Evolutionary conservation across 1,139 yeast species (phyloP).

Genomic region (Scheffersomyces titani): DNA sequence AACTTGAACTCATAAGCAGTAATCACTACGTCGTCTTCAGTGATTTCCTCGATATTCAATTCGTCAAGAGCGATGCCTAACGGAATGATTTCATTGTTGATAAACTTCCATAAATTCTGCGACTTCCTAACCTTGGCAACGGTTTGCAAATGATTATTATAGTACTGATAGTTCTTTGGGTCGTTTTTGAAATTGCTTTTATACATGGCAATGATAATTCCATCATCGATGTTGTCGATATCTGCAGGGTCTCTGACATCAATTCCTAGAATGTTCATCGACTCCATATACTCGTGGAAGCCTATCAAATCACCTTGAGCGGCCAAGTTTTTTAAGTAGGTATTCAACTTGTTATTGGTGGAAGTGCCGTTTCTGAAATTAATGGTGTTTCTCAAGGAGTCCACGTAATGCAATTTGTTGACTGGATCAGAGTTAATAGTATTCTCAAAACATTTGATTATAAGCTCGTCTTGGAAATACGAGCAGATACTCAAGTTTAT

Average conservation of each 20-base stretch:
- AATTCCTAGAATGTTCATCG: slow-evolving; percentile 58
- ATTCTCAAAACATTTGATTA: slow-evolving; percentile 62
- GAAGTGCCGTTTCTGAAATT: slow-evolving; percentile 14
- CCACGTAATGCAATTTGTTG: slow-evolving; percentile 65
- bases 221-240: slow-evolving; percentile 38
- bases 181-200: slow-evolving; percentile 36
- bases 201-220: slow-evolving; percentile 48
- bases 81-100: slow-evolving; percentile 57
- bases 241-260: slow-evolving; percentile 23
- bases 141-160: slow-evolving; percentile 36
- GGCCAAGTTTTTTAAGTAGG: slow-evolving; percentile 53
- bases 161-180: slow-evolving; percentile 36
- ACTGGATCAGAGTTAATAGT: slow-evolving; percentile 54
- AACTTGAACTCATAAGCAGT: slow-evolving; percentile 68
- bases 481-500: slow-evolving; percentile 60
- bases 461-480: slow-evolving; percentile 61
- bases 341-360: slow-evolving; percentile 27
- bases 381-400: slow-evolving; percentile 44
- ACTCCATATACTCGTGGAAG: slow-evolving; percentile 54
- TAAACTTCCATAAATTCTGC: slow-evolving; percentile 36
- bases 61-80: slow-evolving; percentile 59
- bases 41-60: slow-evolving; percentile 61
- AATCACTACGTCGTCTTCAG: slow-evolving; percentile 74
- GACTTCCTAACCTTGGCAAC: slow-evolving; percentile 53
- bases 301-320: slow-evolving; percentile 63